Base-by-base conservation (phyloP, 1,284 basidiomycete species). In the Peniophora sp. region DNA sequence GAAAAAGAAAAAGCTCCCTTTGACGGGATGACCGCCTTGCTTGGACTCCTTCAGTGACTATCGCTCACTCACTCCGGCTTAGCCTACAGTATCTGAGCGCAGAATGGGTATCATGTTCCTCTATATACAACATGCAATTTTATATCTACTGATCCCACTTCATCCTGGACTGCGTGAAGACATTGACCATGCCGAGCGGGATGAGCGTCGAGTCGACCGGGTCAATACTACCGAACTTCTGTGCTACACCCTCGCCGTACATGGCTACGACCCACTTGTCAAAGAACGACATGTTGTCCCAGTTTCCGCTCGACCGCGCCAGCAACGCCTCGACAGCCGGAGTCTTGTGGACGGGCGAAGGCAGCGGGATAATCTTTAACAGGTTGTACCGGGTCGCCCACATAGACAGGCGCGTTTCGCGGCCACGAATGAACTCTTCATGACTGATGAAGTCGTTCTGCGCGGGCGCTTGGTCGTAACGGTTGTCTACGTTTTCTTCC, bases 211-310 rank as follows among this genome's bases (percentile, higher is more conserved):
- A 59, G 53, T 74, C 70, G 17, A 75, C 72, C 11, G 66, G 61
- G 36, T 72, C 67, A 48, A 72, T 54, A n/a, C 65, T 61, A 2
- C 73, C 73, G 56, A 72, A 74, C 50, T 66, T 67, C 50, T 65
- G 64, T 22, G 71, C 59, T n/a, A 74, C 57, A 38, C 70, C 69
- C 35, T 69, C 65, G n/a, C 71, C 69, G 57, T 74, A 72, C 24
- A 71, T 54, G 19, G 67, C 63, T 27, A 69, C 55, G 34, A 71
- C 58, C 72, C 72, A 74, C 23, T 58, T 54, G 11, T 67, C 60
- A 17, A 17, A 20, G 38, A 41, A 41, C 16, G 16, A 8, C 38
- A 41, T 41, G 16, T 6, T 17, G 16, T 20, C 19, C 38, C 38
- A 41, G 16, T 20, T 41, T 17, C 19, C 19, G 16, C n/a, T 41